Evolutionary conservation across 2,329 filamentous ascomycete genomes (phyloP).

Genomic region (Rasamsonia emersonii): DNA sequence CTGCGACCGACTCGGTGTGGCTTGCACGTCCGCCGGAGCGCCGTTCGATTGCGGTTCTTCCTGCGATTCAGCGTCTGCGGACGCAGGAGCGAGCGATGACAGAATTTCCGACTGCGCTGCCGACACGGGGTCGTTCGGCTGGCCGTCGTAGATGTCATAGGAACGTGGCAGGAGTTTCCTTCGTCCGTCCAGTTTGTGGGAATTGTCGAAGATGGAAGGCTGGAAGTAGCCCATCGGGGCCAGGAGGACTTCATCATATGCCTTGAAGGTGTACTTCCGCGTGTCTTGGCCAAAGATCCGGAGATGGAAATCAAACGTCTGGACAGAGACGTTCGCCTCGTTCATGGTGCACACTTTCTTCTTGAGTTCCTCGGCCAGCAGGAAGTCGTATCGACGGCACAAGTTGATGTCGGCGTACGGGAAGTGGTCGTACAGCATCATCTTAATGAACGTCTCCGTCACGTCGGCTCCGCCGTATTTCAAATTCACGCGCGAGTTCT

Average conservation of each 20-base stretch:
- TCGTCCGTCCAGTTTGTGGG: conserved; percentile 67
- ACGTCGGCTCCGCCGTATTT: conserved; percentile 91
- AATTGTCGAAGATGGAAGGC: conserved; percentile 76
- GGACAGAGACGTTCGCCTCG: conserved; percentile 80
- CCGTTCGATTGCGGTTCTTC: conserved; percentile 28
- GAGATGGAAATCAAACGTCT: conserved; percentile 82
- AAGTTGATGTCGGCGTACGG: conserved; percentile 94
- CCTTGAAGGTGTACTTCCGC: conserved; percentile 89
- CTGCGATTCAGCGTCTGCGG: conserved; percentile 20
- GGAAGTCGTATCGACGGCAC: conserved; percentile 78
- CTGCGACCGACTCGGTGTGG: conserved; percentile 45
- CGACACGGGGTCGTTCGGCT: conserved; percentile 84
- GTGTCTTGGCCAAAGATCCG: conserved; percentile 82
- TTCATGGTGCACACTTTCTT: conserved; percentile 87
- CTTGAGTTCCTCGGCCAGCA: conserved; percentile 92
- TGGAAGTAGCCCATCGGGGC: conserved; percentile 92
- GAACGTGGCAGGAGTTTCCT: conserved; percentile 78
- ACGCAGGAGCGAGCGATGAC: conserved; percentile 40
- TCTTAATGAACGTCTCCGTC: conserved; percentile 89
- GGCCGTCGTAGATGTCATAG: conserved; percentile 86
- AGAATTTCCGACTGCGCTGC: conserved; percentile 67
- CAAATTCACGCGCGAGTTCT: conserved; percentile 89
- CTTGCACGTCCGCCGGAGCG: conserved; percentile 20
- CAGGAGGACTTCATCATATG: conserved; percentile 92
- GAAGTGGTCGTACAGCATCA: conserved; percentile 95